These are phyloP conservation scores for Sphaerobolus stellatus DNA, from an alignment of 1,284 basidiomycete species.

Conservation along the genomic window DNA sequence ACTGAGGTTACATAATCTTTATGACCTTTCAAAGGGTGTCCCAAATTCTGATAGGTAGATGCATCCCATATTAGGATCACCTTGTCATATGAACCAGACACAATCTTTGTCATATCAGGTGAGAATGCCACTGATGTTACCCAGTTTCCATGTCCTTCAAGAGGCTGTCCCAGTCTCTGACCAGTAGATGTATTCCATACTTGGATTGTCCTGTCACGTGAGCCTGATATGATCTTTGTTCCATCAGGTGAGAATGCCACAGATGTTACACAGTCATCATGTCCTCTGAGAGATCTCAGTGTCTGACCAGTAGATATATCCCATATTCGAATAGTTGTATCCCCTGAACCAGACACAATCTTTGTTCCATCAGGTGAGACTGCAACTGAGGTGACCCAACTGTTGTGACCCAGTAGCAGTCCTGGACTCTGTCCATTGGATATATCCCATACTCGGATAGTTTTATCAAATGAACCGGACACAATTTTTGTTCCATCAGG, in stretches of 20 bases:
- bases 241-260: constrained; percentile 20
- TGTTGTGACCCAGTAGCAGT: constrained; percentile 19
- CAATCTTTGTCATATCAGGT: constrained; percentile 30
- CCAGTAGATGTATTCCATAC: constrained; percentile 17
- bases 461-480: constrained; percentile 14
- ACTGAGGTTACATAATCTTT: constrained; percentile 38
- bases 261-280: constrained; percentile 13
- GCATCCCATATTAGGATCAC: constrained; percentile 30
- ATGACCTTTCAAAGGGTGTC: constrained; percentile 20
- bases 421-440: constrained; percentile 4
- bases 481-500: constrained; percentile 11
- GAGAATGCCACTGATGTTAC: constrained; percentile 22
- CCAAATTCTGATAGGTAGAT: background rate
- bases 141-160: constrained; percentile 6
- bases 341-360: constrained; percentile 14
- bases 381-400: constrained; percentile 20
- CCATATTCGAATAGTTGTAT: constrained; percentile 17
- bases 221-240: constrained; percentile 16
- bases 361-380: constrained; percentile 9
- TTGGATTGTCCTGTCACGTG: constrained; percentile 13
- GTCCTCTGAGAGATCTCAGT: constrained; percentile 3
- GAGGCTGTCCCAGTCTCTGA: background rate
- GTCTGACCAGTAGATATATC: constrained; percentile 8
- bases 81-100: constrained; percentile 31
- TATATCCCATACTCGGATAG: constrained; percentile 17